These are phyloP conservation scores for Zymoseptoria ardabiliae DNA, from an alignment of 2,329 filamentous ascomycete genomes.

Conservation along the genomic window DNA sequence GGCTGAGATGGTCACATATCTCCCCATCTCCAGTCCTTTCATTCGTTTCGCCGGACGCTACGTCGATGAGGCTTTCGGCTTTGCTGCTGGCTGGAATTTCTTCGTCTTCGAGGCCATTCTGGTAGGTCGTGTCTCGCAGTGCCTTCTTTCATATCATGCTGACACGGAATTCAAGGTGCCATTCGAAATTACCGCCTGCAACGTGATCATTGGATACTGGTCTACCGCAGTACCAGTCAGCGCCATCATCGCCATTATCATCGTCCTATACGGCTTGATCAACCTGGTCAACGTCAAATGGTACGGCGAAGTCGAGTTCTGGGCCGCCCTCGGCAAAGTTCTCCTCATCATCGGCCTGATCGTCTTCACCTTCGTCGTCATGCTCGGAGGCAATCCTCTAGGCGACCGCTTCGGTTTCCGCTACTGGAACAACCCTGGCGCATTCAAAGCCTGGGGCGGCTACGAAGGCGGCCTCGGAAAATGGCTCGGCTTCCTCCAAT, in stretches of 20 bases:
- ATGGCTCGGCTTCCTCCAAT: constrained; percentile 69
- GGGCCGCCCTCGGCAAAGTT: constrained; percentile 50
- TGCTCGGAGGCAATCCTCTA: constrained; percentile 70
- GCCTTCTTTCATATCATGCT: background rate
- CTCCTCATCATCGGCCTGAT: constrained; percentile 65
- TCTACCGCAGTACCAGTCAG: constrained; percentile 40
- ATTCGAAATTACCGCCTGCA: constrained; percentile 43
- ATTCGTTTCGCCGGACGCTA: constrained; percentile 69
- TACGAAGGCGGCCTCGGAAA: constrained; percentile 60
- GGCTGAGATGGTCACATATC: constrained; percentile 70
- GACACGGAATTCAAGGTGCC: constrained; percentile 11
- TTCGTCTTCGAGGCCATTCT: constrained; percentile 25
- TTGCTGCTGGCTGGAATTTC: constrained; percentile 26
- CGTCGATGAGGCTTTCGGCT: constrained; percentile 64
- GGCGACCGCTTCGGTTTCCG: constrained; percentile 66
- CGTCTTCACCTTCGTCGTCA: constrained; percentile 71
- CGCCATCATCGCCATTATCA: constrained; percentile 54
- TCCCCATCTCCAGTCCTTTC: constrained; percentile 71
- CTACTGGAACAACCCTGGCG: constrained; percentile 58
- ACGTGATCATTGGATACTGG: constrained; percentile 58
- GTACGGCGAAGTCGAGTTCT: constrained; percentile 73
- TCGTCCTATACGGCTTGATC: constrained; percentile 51
- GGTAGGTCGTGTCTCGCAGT: background rate
- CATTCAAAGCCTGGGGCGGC: constrained; percentile 45
- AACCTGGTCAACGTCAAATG: constrained; percentile 67